Evolutionary conservation across 176 grass and related monocot genomes (phyloP).

Genomic region (Oryza punctata): DNA sequence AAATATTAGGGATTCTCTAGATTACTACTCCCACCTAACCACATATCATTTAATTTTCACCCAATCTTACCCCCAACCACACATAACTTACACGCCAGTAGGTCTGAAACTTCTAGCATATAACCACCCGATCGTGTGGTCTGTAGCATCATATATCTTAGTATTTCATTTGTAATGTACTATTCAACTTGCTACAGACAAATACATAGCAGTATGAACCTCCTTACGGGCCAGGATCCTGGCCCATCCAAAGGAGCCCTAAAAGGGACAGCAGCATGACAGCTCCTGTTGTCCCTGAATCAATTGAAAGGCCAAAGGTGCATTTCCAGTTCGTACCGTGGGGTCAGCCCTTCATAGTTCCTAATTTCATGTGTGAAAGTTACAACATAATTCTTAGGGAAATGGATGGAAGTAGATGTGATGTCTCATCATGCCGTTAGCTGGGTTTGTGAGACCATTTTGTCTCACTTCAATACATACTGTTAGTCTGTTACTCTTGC

Average conservation of each 20-base stretch:
- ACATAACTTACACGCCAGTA: background rate
- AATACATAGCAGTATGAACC: background rate
- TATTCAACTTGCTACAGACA: slow-evolving; percentile 7
- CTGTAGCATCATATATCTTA: slow-evolving; percentile 20
- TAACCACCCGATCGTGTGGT: background rate
- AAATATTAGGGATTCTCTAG: too few species aligned
- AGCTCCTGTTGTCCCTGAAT: background rate
- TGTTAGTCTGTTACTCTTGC: background rate
- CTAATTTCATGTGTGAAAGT: background rate
- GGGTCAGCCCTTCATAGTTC: background rate
- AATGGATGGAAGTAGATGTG: background rate
- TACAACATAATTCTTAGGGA: background rate
- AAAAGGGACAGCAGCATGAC: background rate
- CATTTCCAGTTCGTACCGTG: background rate
- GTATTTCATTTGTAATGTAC: slow-evolving; percentile 6
- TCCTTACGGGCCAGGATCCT: background rate
- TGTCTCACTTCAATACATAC: background rate
- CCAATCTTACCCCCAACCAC: too few species aligned
- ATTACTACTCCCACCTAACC: too few species aligned
- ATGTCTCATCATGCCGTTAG: slow-evolving; percentile 4
- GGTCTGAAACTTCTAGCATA: background rate
- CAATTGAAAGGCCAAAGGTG: background rate
- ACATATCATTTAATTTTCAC: too few species aligned
- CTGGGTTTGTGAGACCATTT: background rate
- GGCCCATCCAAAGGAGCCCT: background rate